phyloP scores from a whole-genome alignment of 1,284 basidiomycete species.

The Melampsora medusae region DNA sequence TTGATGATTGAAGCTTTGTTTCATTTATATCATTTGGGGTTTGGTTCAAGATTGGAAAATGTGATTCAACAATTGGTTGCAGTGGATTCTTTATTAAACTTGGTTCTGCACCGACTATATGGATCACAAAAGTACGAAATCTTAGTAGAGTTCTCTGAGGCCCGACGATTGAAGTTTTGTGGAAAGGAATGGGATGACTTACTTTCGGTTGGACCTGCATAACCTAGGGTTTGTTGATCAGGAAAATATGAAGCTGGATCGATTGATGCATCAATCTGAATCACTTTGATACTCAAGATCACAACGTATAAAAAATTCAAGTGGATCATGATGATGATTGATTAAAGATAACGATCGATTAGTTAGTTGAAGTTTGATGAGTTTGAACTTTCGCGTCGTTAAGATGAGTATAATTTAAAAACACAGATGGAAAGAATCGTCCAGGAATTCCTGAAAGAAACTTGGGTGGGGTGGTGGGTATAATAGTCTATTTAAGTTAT shows the following conservation, averaged over 20 bases:
- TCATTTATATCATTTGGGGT: not conserved
- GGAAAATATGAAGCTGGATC: conserved; percentile 10
- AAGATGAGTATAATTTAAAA: no score
- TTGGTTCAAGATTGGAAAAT: conserved; percentile 35
- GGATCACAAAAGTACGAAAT: not conserved
- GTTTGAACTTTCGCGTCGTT: no score
- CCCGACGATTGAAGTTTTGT: not conserved
- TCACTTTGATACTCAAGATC: no score
- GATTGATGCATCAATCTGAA: no score
- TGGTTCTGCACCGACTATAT: conserved; percentile 17
- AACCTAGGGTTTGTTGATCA: conserved; percentile 12
- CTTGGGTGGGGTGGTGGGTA: no score
- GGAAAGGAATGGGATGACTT: not conserved
- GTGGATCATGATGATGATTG: no score
- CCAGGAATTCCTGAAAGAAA: no score
- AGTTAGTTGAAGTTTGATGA: no score
- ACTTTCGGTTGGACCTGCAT: conserved; percentile 25
- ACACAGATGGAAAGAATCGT: no score
- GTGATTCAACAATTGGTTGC: not conserved
- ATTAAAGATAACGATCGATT: no score
- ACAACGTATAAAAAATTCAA: no score
- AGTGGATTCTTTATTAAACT: not conserved
- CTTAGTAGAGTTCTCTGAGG: not conserved
- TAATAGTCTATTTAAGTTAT: no score
- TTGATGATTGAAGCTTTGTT: not conserved